These are phyloP conservation scores for Naganishia vaughanmartiniae DNA, from an alignment of 768 basidiomycete genomes.

Conservation along the genomic window DNA sequence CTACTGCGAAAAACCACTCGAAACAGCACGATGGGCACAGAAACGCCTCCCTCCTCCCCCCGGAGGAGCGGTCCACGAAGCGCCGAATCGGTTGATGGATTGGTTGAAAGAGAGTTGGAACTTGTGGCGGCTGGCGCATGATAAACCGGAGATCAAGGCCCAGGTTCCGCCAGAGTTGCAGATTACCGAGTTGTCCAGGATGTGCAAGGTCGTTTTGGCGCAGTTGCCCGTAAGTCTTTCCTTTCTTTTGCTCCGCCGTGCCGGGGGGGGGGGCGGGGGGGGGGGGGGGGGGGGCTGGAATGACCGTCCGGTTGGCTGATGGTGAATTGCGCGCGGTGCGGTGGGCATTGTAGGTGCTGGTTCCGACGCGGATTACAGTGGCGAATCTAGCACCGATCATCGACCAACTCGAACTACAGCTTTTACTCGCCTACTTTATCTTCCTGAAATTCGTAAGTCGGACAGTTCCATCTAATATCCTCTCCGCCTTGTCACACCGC, in stretches of 20 bases:
- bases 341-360: neutral
- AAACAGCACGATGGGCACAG: neutral
- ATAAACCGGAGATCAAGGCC: neutral
- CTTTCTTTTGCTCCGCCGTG: no score
- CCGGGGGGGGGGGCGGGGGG: no score
- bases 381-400: neutral
- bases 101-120: constrained; percentile 1
- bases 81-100: neutral
- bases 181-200: neutral
- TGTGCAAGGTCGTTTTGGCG: neutral
- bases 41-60: neutral
- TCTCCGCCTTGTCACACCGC: no score
- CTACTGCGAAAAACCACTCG: neutral
- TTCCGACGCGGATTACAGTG: neutral
- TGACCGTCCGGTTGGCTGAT: no score
- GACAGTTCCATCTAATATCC: neutral
- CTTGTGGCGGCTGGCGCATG: neutral
- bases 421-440: neutral
- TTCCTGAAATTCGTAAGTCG: constrained; percentile 1
- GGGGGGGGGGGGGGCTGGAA: no score
- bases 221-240: neutral
- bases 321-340: no score
- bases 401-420: neutral
- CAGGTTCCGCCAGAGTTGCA: neutral
- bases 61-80: neutral